Conservation (phyloP, 192 early-diverging fungal species). For the Coemansia brasiliensis region DNA sequence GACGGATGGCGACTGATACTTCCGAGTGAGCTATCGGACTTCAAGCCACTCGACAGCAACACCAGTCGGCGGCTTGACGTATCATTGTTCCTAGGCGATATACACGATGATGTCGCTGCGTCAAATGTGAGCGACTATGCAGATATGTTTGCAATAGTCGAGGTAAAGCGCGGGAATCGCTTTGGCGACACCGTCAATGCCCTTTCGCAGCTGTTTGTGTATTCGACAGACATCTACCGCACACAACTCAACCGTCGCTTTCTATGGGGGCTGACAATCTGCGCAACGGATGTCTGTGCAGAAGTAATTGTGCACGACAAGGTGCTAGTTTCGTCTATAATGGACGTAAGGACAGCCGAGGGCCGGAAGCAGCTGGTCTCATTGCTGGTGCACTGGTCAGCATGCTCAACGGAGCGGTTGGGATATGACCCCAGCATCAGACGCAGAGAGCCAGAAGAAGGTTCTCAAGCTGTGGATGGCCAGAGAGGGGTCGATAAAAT, state of each 20-base stretch:
- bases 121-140: no score
- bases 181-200: not conserved
- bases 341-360: conserved; percentile 1
- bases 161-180: not conserved
- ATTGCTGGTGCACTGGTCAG: conserved; percentile 12
- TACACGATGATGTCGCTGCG: no score
- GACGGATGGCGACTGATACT: no score
- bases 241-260: conserved; percentile 13
- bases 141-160: conserved; percentile 3
- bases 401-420: not conserved
- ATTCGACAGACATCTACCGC: conserved; percentile 12
- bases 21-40: no score
- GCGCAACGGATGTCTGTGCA: not conserved
- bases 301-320: conserved; percentile 7
- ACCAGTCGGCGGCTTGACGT: no score
- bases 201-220: conserved; percentile 3
- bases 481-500: no score
- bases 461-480: no score
- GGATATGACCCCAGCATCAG: conserved; percentile 48
- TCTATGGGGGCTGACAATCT: conserved; percentile 25
- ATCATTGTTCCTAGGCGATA: no score
- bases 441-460: no score
- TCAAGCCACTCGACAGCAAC: no score
- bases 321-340: not conserved
- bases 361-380: conserved; percentile 5